Conservation (phyloP, 2,329 filamentous ascomycete genomes). For the Microcera coccophila region DNA sequence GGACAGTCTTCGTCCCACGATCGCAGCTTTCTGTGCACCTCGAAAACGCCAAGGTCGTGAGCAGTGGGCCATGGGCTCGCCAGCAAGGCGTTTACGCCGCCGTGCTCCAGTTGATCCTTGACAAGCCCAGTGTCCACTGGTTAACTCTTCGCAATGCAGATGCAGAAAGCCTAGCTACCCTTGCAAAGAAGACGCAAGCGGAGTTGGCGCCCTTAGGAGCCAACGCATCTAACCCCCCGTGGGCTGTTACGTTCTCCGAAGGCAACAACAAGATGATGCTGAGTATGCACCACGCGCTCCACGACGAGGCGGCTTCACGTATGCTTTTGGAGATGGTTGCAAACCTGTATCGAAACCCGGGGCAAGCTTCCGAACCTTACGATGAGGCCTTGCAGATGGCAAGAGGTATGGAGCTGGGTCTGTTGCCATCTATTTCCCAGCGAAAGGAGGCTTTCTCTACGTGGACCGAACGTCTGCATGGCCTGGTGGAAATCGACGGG, state of each 20-base stretch:
- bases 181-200: slow-evolving; percentile 7
- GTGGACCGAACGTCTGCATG: slow-evolving; percentile 14
- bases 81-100: slow-evolving; percentile 13
- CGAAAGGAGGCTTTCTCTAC: slow-evolving; percentile 14
- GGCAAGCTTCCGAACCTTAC: background rate
- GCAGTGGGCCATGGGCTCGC: slow-evolving; percentile 12
- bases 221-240: slow-evolving; percentile 25
- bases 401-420: slow-evolving; percentile 18
- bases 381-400: slow-evolving; percentile 7
- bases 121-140: slow-evolving; percentile 11
- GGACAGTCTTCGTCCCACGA: slow-evolving; percentile 34
- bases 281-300: slow-evolving; percentile 56
- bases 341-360: slow-evolving; percentile 8
- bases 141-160: slow-evolving; percentile 1
- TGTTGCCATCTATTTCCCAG: slow-evolving; percentile 17
- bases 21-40: slow-evolving; percentile 11
- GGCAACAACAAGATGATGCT: slow-evolving; percentile 32
- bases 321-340: slow-evolving; percentile 42
- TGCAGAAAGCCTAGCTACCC: slow-evolving; percentile 2
- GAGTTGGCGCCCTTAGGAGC: slow-evolving; percentile 11
- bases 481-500: slow-evolving; percentile 10
- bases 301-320: slow-evolving; percentile 57
- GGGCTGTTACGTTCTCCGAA: slow-evolving; percentile 34
- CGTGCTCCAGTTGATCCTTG: slow-evolving; percentile 15
- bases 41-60: background rate